Conservation (phyloP, 2,329 filamentous ascomycete genomes). For the Arthroderma sp. region DNA sequence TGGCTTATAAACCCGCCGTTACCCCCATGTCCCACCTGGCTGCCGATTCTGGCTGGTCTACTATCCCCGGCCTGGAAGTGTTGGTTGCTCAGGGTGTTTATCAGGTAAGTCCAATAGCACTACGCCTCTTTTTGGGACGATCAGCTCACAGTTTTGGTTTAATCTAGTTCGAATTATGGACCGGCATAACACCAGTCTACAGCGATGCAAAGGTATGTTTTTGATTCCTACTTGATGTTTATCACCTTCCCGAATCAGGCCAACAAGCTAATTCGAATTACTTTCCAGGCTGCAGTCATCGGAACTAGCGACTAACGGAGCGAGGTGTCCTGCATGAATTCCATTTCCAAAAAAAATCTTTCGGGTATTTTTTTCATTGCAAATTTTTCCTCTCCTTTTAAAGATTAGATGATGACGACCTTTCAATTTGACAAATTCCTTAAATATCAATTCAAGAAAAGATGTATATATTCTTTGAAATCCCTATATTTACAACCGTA, state of each 20-base stretch:
- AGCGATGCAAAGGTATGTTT: conserved; percentile 47
- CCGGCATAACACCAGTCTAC: conserved; percentile 63
- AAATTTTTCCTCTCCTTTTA: too few relatives aligned
- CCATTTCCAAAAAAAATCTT: too few relatives aligned
- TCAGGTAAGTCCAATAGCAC: conserved; percentile 46
- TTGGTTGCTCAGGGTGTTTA: conserved; percentile 73
- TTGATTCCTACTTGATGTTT: neutral
- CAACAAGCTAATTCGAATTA: neutral
- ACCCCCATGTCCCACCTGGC: conserved; percentile 81
- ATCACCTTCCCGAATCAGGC: neutral
- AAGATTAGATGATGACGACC: too few relatives aligned
- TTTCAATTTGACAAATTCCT: too few relatives aligned
- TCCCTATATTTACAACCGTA: too few relatives aligned
- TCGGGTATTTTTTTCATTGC: too few relatives aligned
- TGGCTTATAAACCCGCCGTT: conserved; percentile 84
- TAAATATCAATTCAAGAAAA: too few relatives aligned
- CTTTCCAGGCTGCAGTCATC: conserved; percentile 9
- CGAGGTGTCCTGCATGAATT: too few relatives aligned
- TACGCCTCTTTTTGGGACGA: conserved; percentile 2
- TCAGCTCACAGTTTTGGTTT: conserved; percentile 4
- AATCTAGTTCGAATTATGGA: conserved; percentile 66
- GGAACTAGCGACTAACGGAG: neutral
- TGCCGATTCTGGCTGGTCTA: conserved; percentile 62
- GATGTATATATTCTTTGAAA: too few relatives aligned
- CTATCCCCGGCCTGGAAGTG: conserved; percentile 77